Evolutionary conservation across 2,329 filamentous ascomycete genomes (phyloP).

Genomic region (Epichloe bromicola): DNA sequence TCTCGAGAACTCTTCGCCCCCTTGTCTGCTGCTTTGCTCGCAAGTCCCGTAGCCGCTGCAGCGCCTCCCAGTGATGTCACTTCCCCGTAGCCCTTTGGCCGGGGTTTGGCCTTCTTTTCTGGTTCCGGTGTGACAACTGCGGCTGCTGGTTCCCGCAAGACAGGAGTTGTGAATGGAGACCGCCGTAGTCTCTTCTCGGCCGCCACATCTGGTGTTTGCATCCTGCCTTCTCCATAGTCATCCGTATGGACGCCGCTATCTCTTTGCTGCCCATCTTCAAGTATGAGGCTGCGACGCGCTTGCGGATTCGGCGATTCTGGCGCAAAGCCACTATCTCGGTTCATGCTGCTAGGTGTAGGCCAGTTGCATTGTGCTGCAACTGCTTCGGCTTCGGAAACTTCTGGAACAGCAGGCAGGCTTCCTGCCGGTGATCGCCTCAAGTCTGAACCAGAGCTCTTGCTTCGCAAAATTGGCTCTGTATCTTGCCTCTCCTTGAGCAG

Average conservation of each 20-base stretch:
- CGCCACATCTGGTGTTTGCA: constrained; percentile 17
- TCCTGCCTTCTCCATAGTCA: constrained; percentile 27
- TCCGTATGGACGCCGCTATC: constrained; percentile 46
- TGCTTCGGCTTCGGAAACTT: constrained; percentile 34
- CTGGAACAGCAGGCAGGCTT: constrained; percentile 38
- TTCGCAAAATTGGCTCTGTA: constrained; percentile 11
- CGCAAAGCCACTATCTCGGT: constrained; percentile 20
- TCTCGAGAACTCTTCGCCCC: neutral
- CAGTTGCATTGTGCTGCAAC: constrained; percentile 13
- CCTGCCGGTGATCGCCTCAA: constrained; percentile 30
- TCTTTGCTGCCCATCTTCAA: constrained; percentile 25
- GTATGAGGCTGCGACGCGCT: constrained; percentile 20
- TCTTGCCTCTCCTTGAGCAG: constrained; percentile 19
- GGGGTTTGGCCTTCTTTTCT: constrained; percentile 23
- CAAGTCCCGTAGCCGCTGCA: neutral
- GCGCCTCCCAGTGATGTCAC: constrained; percentile 7
- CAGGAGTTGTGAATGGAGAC: constrained; percentile 24
- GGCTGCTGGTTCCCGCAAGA: constrained; percentile 26
- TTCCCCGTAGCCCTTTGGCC: constrained; percentile 18
- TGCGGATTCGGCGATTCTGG: constrained; percentile 30
- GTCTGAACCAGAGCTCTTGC: constrained; percentile 19
- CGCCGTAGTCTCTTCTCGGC: constrained; percentile 16
- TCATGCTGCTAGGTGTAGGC: constrained; percentile 23
- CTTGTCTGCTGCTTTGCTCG: neutral
- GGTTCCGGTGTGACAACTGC: constrained; percentile 29